Percentiles rank a stretch among this genome's conserved stretches.
Evolutionary conservation across 108 stramenopile species (phyloP).

Genomic region (Fistulifera solaris): DNA sequence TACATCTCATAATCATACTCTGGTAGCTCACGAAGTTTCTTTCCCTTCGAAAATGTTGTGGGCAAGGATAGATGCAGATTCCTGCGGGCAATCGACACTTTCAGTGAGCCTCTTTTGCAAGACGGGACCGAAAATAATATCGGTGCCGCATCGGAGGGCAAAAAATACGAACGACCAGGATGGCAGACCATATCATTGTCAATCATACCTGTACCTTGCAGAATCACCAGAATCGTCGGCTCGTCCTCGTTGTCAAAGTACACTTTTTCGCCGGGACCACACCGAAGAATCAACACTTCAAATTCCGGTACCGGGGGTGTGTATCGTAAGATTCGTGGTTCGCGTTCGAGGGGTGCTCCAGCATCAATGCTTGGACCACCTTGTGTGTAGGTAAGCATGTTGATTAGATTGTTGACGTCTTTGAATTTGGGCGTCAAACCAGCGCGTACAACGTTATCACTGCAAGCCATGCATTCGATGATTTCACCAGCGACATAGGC

Average conservation of each 20-base stretch:
- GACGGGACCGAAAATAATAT: constrained; percentile 40
- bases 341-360: constrained; percentile 34
- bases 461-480: constrained; percentile 97
- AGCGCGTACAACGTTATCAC: constrained; percentile 98
- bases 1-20: no score
- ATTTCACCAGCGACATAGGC: constrained; percentile 94
- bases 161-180: constrained; percentile 47
- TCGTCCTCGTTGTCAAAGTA: constrained; percentile 36
- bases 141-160: constrained; percentile 30
- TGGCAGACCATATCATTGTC: constrained; percentile 53
- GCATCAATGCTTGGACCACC: constrained; percentile 73
- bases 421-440: constrained; percentile 97
- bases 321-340: constrained; percentile 62
- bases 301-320: constrained; percentile 74
- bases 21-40: constrained; percentile 2
- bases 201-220: constrained; percentile 62
- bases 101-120: constrained; percentile 48
- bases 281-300: constrained; percentile 61
- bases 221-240: constrained; percentile 54
- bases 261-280: constrained; percentile 52
- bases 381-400: constrained; percentile 91
- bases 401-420: constrained; percentile 90
- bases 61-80: constrained; percentile 53
- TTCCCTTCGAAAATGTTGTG: constrained; percentile 22
- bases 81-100: constrained; percentile 62